phyloP scores from a whole-genome alignment of 2,329 filamentous ascomycete genomes.

The Aaosphaeria pasadenensis region DNA sequence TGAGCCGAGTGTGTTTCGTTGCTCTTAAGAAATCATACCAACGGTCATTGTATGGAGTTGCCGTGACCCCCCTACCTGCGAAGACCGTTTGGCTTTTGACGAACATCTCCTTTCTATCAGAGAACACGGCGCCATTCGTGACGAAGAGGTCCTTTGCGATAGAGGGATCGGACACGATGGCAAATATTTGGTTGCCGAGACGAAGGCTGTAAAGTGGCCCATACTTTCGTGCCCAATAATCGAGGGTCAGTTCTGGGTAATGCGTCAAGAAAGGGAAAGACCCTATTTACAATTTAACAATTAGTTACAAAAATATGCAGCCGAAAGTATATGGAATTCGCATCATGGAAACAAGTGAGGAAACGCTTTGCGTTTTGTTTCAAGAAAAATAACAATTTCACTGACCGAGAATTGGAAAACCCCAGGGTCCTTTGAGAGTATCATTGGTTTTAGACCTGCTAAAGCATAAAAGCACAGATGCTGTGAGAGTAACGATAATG shows the following conservation, averaged over 20 bases:
- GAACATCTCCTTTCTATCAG: constrained; percentile 10
- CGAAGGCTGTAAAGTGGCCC: constrained; percentile 5
- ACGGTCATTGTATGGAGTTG: constrained; percentile 6
- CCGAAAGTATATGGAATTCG: too few species aligned
- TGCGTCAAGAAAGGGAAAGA: constrained; percentile 8
- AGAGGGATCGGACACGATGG: constrained; percentile 7
- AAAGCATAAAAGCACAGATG: too few species aligned
- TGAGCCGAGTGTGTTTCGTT: too few species aligned
- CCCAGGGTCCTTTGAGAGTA: too few species aligned
- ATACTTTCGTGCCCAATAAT: constrained; percentile 9
- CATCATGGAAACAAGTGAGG: too few species aligned
- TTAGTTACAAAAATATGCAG: too few species aligned
- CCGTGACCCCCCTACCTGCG: constrained; percentile 5
- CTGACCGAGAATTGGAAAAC: too few species aligned
- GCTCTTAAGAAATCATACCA: constrained; percentile 1
- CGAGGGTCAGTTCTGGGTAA: constrained; percentile 9
- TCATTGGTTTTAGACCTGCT: too few species aligned
- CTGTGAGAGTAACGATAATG: too few species aligned
- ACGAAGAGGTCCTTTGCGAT: constrained; percentile 10
- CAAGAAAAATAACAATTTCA: too few species aligned
- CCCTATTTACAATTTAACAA: constrained; percentile 1
- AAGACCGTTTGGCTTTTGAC: constrained; percentile 10
- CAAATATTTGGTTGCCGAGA: constrained; percentile 10
- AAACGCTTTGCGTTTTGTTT: too few species aligned
- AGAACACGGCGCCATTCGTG: constrained; percentile 8